Evolutionary conservation across 352 stramenopile species (phyloP), one percentile per base, ranked within the genome.

Genomic region (Globisporangium orthogonon): DNA sequence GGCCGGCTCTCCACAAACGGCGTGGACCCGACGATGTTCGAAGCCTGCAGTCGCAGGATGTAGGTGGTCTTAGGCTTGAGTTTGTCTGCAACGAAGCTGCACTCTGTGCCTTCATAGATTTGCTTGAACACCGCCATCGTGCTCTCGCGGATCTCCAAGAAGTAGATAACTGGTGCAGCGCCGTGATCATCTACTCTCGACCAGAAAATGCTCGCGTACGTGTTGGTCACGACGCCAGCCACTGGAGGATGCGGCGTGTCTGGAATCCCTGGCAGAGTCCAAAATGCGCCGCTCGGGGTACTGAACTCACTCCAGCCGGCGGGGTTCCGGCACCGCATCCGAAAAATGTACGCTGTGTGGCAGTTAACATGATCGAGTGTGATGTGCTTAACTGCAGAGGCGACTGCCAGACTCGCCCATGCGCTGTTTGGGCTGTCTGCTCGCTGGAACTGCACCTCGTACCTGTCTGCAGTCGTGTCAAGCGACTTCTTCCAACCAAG

Each of bases 191-290:
- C 58, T 1, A 83, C 80, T 29, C 65, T 75, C 2, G 77, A 74
- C 83, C 83, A 93, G 37, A 87, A 88, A 14, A 91, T 67, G 43
- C 78, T 87, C 47, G 78, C 73, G 56, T 88, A 93, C 44, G 71
- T 75, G 57, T 93, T 85, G 29, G 74, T 77, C 2, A 89, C 62
- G 17, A 72, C 62, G 2, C 80, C 80, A 0, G 71, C 69, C 50
- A 89, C 70, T 6, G 80, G 80, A 4, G 73, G 63, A 13, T 65
- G 64, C 7, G 80, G 80, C 3, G 69, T 63, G 4, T 63, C 61
- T 13, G 83, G 80, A 0, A 61, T 60, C 0, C 80, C 83, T 1
- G 80, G 80, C 1, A 89, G 62, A 9, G 70, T 91, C 73, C 77
- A 86, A 28, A 85, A 72, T 10, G 80, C 60, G 6, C 74, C 68